Percentiles rank a stretch among this genome's conserved stretches.
Evolutionary conservation across 116 monocot species (phyloP).

Genomic region (Iris pallida): DNA sequence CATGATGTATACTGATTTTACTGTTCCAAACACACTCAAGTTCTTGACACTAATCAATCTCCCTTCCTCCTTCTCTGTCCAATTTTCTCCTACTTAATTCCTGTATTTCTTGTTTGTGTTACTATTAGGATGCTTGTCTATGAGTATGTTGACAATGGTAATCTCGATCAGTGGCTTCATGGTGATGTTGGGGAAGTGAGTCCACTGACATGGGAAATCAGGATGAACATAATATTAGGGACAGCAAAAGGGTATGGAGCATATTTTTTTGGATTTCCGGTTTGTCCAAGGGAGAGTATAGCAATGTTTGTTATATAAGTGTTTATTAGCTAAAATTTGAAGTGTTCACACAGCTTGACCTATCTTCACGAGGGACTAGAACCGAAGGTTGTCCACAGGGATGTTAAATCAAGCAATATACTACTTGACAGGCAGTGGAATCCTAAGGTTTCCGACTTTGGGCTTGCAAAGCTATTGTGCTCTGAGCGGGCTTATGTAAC

Average conservation of each 20-base stretch:
- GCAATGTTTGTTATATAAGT: neutral
- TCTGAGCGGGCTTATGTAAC: constrained; percentile 49
- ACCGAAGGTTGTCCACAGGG: constrained; percentile 64
- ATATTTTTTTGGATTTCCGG: neutral
- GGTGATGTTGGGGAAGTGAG: constrained; percentile 44
- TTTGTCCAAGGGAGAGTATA: no score
- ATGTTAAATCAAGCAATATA: constrained; percentile 71
- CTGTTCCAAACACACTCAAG: no score
- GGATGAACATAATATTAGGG: constrained; percentile 60
- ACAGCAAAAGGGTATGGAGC: constrained; percentile 49
- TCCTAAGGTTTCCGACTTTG: constrained; percentile 62
- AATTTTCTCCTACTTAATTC: neutral
- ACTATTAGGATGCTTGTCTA: constrained; percentile 73
- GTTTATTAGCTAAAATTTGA: neutral
- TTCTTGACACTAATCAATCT: no score
- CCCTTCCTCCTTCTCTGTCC: no score
- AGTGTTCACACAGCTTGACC: constrained; percentile 31
- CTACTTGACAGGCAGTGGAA: constrained; percentile 52
- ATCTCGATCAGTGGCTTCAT: constrained; percentile 72
- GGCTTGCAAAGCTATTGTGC: constrained; percentile 50
- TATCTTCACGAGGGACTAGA: constrained; percentile 72
- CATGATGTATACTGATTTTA: no score
- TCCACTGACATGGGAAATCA: constrained; percentile 60
- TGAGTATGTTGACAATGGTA: constrained; percentile 71
- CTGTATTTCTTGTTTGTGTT: neutral